Percentiles rank a stretch among this genome's conserved stretches.
phyloP scores from a whole-genome alignment of 208 protist species.

The Trypanosomatidae sp. region DNA sequence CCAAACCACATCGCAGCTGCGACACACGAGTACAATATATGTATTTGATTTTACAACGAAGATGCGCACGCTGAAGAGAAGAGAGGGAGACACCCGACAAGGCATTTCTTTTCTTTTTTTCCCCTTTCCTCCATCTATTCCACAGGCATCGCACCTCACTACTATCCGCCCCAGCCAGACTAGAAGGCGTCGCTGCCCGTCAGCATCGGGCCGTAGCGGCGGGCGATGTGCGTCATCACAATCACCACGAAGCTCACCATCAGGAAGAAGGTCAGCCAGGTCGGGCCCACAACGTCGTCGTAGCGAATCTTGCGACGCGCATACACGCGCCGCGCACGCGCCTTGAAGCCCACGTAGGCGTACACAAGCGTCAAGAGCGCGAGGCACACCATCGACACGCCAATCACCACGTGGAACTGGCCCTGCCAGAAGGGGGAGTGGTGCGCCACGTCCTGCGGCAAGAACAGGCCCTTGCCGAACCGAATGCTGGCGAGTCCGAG shows the following conservation, averaged over 20 bases:
- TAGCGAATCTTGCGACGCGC: constrained; percentile 85
- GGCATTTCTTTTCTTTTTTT: too few relatives aligned
- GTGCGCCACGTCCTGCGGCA: constrained; percentile 49
- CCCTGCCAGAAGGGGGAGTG: constrained; percentile 58
- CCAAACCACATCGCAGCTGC: too few relatives aligned
- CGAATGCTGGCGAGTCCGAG: constrained; percentile 71
- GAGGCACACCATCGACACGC: too few relatives aligned
- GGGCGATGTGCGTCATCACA: constrained; percentile 50
- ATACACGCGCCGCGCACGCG: constrained; percentile 77
- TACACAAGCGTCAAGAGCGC: constrained; percentile 74
- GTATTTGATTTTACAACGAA: too few relatives aligned
- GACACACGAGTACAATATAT: too few relatives aligned
- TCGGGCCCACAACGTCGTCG: constrained; percentile 70
- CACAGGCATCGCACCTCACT: too few relatives aligned
- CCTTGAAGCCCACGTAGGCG: constrained; percentile 75
- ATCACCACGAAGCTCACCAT: constrained; percentile 44
- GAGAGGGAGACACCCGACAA: too few relatives aligned
- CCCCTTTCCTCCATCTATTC: too few relatives aligned
- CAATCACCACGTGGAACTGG: constrained; percentile 81
- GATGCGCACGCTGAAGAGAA: too few relatives aligned
- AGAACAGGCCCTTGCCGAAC: constrained; percentile 70
- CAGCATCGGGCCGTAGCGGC: constrained; percentile 86
- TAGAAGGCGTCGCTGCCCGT: constrained; percentile 67
- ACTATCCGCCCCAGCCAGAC: too few relatives aligned
- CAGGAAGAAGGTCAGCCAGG: constrained; percentile 66